phyloP scores from a whole-genome alignment of 2,329 filamentous ascomycete genomes.

The Colletotrichum australisinense region DNA sequence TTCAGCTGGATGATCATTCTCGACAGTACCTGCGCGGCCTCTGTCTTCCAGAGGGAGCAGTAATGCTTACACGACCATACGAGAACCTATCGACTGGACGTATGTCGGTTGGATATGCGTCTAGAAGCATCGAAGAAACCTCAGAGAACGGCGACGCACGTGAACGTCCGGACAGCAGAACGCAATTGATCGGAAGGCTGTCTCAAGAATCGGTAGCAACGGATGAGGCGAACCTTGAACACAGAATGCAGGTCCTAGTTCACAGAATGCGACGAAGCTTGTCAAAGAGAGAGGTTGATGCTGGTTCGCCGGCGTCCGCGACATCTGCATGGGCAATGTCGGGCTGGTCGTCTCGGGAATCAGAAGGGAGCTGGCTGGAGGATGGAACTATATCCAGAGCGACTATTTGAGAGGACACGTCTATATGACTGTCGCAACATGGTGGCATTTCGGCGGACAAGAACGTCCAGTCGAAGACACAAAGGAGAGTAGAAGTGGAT shows the following conservation, averaged over 20 bases:
- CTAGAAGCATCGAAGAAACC: background rate
- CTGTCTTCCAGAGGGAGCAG: conserved; percentile 19
- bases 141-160: background rate
- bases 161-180: background rate
- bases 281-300: conserved; percentile 4
- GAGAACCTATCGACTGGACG: background rate
- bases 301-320: background rate
- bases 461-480: background rate
- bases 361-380: background rate
- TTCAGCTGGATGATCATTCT: conserved; percentile 22
- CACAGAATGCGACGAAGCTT: conserved; percentile 10
- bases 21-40: conserved; percentile 14
- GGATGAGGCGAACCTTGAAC: background rate
- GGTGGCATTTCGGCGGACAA: background rate
- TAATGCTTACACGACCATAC: conserved; percentile 13
- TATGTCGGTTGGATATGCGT: background rate
- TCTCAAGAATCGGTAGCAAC: background rate
- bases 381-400: background rate
- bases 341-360: background rate
- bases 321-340: background rate
- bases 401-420: background rate
- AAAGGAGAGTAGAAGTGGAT: background rate
- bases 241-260: conserved; percentile 4
- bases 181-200: background rate
- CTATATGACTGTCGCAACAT: background rate